Conservation (phyloP, 352 stramenopile genomes). For the Phytophthora capsici region DNA sequence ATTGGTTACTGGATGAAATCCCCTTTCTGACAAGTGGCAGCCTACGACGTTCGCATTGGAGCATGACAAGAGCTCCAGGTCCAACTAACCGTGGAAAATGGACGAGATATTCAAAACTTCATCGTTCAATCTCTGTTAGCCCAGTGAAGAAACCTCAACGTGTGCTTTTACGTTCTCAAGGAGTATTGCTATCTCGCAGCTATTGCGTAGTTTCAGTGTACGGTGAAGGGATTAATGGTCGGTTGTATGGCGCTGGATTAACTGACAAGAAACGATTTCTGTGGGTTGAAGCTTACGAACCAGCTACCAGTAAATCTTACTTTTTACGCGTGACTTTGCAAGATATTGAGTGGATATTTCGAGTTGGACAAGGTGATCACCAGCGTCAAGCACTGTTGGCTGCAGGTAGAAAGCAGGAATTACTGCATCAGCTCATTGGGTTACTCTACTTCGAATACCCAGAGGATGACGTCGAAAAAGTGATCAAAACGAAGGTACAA, state of each 20-base stretch:
- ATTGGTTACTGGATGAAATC: slow-evolving; percentile 65
- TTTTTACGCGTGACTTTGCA: slow-evolving; percentile 50
- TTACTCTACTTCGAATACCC: slow-evolving; percentile 77
- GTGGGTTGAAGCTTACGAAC: slow-evolving; percentile 65
- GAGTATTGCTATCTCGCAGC: slow-evolving; percentile 59
- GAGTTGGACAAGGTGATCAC: slow-evolving; percentile 24
- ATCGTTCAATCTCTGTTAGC: slow-evolving; percentile 15
- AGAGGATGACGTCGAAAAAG: not conserved
- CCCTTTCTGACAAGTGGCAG: slow-evolving; percentile 32
- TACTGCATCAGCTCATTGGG: slow-evolving; percentile 57
- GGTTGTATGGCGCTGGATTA: slow-evolving; percentile 58
- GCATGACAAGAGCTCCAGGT: slow-evolving; percentile 50
- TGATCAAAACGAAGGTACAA: slow-evolving; percentile 7
- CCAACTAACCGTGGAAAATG: slow-evolving; percentile 53
- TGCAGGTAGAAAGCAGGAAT: slow-evolving; percentile 56
- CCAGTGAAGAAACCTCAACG: slow-evolving; percentile 23
- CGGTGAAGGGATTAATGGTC: slow-evolving; percentile 62
- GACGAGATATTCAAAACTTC: slow-evolving; percentile 41
- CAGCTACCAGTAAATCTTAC: slow-evolving; percentile 33
- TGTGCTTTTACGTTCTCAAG: slow-evolving; percentile 55
- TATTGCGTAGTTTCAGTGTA: slow-evolving; percentile 71
- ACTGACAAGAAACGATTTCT: slow-evolving; percentile 44
- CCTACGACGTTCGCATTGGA: slow-evolving; percentile 5
- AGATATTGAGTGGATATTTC: slow-evolving; percentile 66
- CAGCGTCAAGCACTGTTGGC: slow-evolving; percentile 47